Base-by-base conservation (phyloP, 345 rosid species). In the Syzygium aqueum region DNA sequence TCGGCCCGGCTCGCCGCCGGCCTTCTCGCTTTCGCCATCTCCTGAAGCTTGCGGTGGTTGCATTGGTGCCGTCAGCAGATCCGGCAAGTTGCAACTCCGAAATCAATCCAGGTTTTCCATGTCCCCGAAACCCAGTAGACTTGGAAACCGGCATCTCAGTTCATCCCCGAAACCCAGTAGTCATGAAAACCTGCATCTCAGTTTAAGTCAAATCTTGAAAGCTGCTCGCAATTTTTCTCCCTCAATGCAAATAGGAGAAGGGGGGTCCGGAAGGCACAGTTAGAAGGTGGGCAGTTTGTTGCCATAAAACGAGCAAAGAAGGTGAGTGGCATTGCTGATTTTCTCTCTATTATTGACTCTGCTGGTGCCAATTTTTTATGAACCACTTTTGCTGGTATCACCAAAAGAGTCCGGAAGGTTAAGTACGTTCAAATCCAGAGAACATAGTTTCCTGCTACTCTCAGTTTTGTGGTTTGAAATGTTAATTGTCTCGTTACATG, bases 221-320 rank as follows among this genome's bases (percentile, higher is more conserved):
- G 99, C 97, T 65, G 96, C 99, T 14, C 86, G 85, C 50, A 94
- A 93, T 92, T 96, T 97, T 90, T 93, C 99, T 10, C 88, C 91
- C 33, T 85, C 88, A 2, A 92, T 91, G 89, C 91, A 87, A 91
- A 94, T 97, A 87, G 99, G 99, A 84, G 96, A 95, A 93, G n/a
- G 99, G 99, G 53, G 98, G 99, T 97, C 95, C 85, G 99, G 99
- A 88, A 90, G 89, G 99, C 97, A 3, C 84, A 85, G 65, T 91
- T 97, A 85, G 96, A 94, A 61, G 92, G 93, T 57, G 96, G 96
- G 84, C 97, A 89, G 85, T 85, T 93, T 87, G 98, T 97, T 83
- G 99, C 99, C 89, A 93, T 97, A 84, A 97, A 97, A 94, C 95
- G 99, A 91, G 99, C 96, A 77, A 97, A 96, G 92, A 95, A 93